Evolutionary conservation across 164 flowering plant species (phyloP).

Genomic region (Chimonanthus praecox): DNA sequence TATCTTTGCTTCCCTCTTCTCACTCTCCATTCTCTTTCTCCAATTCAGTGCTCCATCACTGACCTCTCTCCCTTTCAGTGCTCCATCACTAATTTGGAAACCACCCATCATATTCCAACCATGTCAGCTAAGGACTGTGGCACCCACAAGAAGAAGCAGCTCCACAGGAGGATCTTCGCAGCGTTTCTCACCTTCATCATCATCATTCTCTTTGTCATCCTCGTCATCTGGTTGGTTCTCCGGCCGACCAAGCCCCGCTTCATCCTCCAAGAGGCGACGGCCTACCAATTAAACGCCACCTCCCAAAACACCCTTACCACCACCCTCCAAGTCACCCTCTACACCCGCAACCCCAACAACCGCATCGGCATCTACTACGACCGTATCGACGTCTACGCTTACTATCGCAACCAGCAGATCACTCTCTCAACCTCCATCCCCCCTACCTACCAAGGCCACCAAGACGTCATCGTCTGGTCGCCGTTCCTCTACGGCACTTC

Average conservation of each 20-base stretch:
- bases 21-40: too few species aligned
- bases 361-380: slow-evolving; percentile 19
- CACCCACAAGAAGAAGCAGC: not conserved
- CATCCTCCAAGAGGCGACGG: slow-evolving; percentile 15
- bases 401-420: slow-evolving; percentile 20
- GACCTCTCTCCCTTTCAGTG: too few species aligned
- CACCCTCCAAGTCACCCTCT: slow-evolving; percentile 9
- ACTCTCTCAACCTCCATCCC: slow-evolving; percentile 4
- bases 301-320: slow-evolving; percentile 4
- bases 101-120: too few species aligned
- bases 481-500: slow-evolving; percentile 10
- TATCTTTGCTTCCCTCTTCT: too few species aligned
- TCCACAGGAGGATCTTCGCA: slow-evolving; percentile 5
- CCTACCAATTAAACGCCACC: slow-evolving; percentile 13
- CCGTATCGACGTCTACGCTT: slow-evolving; percentile 8
- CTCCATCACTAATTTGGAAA: too few species aligned
- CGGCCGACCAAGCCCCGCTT: slow-evolving; percentile 17
- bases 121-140: slow-evolving; percentile 7
- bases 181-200: slow-evolving; percentile 4
- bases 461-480: slow-evolving; percentile 13
- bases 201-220: slow-evolving; percentile 11
- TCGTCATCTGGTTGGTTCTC: slow-evolving; percentile 12
- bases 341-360: slow-evolving; percentile 16
- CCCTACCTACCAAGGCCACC: slow-evolving; percentile 12
- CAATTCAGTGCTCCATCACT: too few species aligned